Conservation (phyloP, 345 rosid genomes). For the Sisymbrium irio region DNA sequence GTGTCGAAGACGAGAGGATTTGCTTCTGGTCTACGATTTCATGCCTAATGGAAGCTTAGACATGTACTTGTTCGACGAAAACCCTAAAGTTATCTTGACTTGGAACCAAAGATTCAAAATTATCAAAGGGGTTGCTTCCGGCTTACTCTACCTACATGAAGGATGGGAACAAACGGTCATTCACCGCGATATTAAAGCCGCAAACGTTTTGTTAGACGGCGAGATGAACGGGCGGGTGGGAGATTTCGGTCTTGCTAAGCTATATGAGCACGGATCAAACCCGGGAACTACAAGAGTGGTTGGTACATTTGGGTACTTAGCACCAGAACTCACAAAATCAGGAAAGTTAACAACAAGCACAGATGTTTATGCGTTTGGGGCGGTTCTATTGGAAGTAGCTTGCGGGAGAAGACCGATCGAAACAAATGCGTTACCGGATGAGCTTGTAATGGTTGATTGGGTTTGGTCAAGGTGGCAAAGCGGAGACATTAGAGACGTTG, state of each 20-base stretch:
- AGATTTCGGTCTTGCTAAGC: slow-evolving; percentile 88
- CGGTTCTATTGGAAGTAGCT: slow-evolving; percentile 68
- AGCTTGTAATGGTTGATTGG: slow-evolving; percentile 89
- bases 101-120: slow-evolving; percentile 84
- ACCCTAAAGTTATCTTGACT: slow-evolving; percentile 48
- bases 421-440: slow-evolving; percentile 74
- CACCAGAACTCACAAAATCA: slow-evolving; percentile 86
- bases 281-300: slow-evolving; percentile 82
- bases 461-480: slow-evolving; percentile 74
- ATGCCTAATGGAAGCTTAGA: slow-evolving; percentile 96
- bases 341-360: slow-evolving; percentile 74
- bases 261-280: slow-evolving; percentile 67
- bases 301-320: slow-evolving; percentile 93
- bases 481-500: slow-evolving; percentile 60
- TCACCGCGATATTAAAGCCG: slow-evolving; percentile 90
- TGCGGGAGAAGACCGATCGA: slow-evolving; percentile 91
- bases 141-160: slow-evolving; percentile 82
- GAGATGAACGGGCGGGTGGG: slow-evolving; percentile 79
- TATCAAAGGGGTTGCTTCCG: slow-evolving; percentile 79
- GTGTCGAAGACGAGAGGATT: slow-evolving; percentile 61
- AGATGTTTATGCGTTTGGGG: slow-evolving; percentile 93
- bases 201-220: slow-evolving; percentile 70
- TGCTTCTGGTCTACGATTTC: slow-evolving; percentile 76
- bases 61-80: slow-evolving; percentile 63
- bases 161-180: slow-evolving; percentile 91